A percentile compares a stretch with the other conserved stretches of the same genome.
Evolutionary conservation across 345 rosid species (phyloP).

Genomic region (Odontarrhena argentea): DNA sequence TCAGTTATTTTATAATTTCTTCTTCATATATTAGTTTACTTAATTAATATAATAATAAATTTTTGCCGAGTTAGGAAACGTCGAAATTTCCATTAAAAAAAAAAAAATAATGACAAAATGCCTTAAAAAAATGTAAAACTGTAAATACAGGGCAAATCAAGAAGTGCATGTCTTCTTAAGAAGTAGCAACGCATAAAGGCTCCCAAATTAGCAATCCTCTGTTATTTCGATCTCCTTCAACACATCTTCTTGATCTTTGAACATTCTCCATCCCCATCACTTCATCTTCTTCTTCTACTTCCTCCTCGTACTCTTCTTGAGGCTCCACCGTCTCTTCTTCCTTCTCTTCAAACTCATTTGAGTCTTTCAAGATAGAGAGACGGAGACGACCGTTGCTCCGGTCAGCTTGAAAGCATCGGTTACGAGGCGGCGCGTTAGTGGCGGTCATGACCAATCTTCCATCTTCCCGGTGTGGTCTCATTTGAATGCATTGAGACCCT

Average conservation of each 20-base stretch:
- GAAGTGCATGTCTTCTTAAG: slow-evolving; percentile 42
- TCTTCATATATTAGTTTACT: background rate
- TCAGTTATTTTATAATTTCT: background rate
- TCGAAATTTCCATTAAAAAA: slow-evolving; percentile 16
- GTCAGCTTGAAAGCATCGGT: slow-evolving; percentile 55
- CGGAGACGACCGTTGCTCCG: slow-evolving; percentile 84
- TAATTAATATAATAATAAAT: background rate
- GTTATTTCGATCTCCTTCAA: slow-evolving; percentile 47
- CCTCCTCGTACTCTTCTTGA: slow-evolving; percentile 25
- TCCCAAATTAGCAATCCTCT: slow-evolving; percentile 59
- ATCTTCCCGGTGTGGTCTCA: slow-evolving; percentile 69
- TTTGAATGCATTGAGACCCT: slow-evolving; percentile 54
- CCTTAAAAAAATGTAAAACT: slow-evolving; percentile 11
- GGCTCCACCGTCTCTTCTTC: slow-evolving; percentile 32
- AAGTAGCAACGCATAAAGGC: slow-evolving; percentile 60
- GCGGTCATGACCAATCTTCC: slow-evolving; percentile 76
- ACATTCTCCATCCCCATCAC: slow-evolving; percentile 39
- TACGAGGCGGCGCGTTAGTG: slow-evolving; percentile 41
- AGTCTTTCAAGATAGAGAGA: slow-evolving; percentile 47
- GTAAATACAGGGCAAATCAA: slow-evolving; percentile 36
- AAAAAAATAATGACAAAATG: background rate
- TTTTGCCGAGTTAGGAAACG: slow-evolving; percentile 25
- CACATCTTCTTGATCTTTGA: slow-evolving; percentile 49
- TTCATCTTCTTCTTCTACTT: slow-evolving; percentile 21
- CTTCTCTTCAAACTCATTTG: slow-evolving; percentile 21